Evolutionary conservation across 192 early-diverging fungal species (phyloP).

Genomic region (Mortierella claussenii): DNA sequence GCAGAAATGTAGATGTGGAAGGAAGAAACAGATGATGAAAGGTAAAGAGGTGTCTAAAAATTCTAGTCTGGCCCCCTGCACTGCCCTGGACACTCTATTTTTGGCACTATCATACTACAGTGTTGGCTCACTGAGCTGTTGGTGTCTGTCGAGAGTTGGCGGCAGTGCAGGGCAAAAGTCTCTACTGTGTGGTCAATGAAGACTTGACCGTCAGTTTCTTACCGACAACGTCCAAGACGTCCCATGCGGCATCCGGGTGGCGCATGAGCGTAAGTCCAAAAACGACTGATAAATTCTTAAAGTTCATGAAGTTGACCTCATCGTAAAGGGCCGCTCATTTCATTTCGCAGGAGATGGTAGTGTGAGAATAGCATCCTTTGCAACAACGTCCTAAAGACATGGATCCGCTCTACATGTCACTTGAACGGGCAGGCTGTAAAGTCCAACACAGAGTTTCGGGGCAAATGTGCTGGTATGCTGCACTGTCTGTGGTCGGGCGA

Average conservation of each 20-base stretch:
- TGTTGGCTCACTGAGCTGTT: too few species aligned
- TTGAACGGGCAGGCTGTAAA: too few species aligned
- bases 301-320: conserved; percentile 86
- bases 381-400: conserved; percentile 55
- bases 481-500: too few species aligned
- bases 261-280: conserved; percentile 91
- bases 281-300: conserved; percentile 93
- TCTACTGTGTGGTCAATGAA: conserved; percentile 63
- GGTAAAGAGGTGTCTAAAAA: neutral
- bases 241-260: conserved; percentile 66
- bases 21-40: neutral
- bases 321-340: conserved; percentile 66
- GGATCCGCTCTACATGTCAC: too few species aligned
- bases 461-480: too few species aligned
- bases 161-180: conserved; percentile 18
- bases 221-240: conserved; percentile 81
- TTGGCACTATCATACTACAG: too few species aligned
- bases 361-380: conserved; percentile 59
- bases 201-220: too few species aligned
- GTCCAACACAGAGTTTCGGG: too few species aligned
- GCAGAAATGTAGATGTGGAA: neutral
- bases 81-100: too few species aligned
- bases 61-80: too few species aligned
- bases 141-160: neutral
- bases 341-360: neutral